Evolutionary conservation across 2,329 filamentous ascomycete genomes (phyloP).

Genomic region (Blastomyces silverae): DNA sequence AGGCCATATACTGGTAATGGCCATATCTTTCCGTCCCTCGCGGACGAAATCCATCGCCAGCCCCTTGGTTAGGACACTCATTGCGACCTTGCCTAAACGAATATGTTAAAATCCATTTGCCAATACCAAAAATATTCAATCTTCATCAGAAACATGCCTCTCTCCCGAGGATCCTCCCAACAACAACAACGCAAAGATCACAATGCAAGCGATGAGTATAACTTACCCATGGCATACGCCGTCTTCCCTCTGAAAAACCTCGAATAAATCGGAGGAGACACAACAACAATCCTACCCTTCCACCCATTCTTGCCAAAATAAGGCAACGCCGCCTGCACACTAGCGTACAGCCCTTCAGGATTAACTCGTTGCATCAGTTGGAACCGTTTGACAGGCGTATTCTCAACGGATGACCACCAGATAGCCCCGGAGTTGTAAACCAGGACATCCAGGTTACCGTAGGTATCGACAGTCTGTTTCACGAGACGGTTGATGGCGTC

Average conservation of each 20-base stretch:
- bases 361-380: slow-evolving; percentile 71
- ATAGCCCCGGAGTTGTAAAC: slow-evolving; percentile 82
- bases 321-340: slow-evolving; percentile 62
- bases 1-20: slow-evolving; percentile 76
- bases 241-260: slow-evolving; percentile 82
- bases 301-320: slow-evolving; percentile 51
- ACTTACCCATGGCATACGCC: slow-evolving; percentile 61
- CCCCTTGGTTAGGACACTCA: slow-evolving; percentile 75
- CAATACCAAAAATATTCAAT: not conserved
- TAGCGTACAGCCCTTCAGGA: slow-evolving; percentile 66
- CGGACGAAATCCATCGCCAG: slow-evolving; percentile 73
- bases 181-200: not conserved
- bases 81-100: slow-evolving; percentile 60
- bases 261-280: slow-evolving; percentile 78
- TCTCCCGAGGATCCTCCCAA: not conserved
- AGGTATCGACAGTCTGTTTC: slow-evolving; percentile 51
- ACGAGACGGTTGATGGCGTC: slow-evolving; percentile 57
- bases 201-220: not conserved
- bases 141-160: not conserved
- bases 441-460: slow-evolving; percentile 63
- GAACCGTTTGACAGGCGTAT: slow-evolving; percentile 69
- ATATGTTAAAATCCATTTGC: not conserved
- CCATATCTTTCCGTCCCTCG: slow-evolving; percentile 60
- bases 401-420: slow-evolving; percentile 70
- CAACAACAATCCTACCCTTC: slow-evolving; percentile 64